These are phyloP conservation scores for Aureobasidium uvarum DNA, from an alignment of 2,329 filamentous ascomycete species.

Conservation along the genomic window DNA sequence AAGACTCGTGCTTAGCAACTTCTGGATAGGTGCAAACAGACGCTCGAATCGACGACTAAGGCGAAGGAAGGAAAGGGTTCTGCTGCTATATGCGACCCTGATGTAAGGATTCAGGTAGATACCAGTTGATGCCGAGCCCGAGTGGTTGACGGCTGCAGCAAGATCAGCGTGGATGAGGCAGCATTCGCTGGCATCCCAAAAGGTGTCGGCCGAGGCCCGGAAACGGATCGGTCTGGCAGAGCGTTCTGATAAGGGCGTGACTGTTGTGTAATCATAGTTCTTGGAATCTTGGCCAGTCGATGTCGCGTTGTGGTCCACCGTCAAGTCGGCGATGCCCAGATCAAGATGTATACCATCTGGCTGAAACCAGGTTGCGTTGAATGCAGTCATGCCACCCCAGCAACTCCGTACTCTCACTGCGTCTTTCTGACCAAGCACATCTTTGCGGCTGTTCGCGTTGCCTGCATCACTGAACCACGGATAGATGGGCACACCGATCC, in stretches of 20 bases:
- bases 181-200: constrained; percentile 51
- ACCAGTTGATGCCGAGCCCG: constrained; percentile 43
- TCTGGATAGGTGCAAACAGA: constrained; percentile 49
- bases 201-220: constrained; percentile 44
- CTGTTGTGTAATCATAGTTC: neutral
- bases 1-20: constrained; percentile 53
- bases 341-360: constrained; percentile 25
- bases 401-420: constrained; percentile 70
- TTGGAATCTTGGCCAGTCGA: neutral
- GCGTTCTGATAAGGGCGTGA: neutral
- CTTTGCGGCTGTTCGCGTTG: constrained; percentile 54
- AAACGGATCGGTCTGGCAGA: constrained; percentile 44
- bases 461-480: constrained; percentile 63
- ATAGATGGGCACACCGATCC: constrained; percentile 52
- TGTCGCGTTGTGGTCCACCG: neutral
- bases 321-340: neutral
- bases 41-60: constrained; percentile 64
- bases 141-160: constrained; percentile 34
- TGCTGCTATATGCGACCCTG: constrained; percentile 64
- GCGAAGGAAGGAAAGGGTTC: constrained; percentile 58
- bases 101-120: constrained; percentile 76
- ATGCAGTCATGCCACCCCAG: constrained; percentile 74
- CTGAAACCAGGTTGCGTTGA: constrained; percentile 61
- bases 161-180: constrained; percentile 51
- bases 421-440: constrained; percentile 61